These are phyloP conservation scores for Alternaria burnsii DNA, from an alignment of 2,329 filamentous ascomycete species.

Conservation along the genomic window DNA sequence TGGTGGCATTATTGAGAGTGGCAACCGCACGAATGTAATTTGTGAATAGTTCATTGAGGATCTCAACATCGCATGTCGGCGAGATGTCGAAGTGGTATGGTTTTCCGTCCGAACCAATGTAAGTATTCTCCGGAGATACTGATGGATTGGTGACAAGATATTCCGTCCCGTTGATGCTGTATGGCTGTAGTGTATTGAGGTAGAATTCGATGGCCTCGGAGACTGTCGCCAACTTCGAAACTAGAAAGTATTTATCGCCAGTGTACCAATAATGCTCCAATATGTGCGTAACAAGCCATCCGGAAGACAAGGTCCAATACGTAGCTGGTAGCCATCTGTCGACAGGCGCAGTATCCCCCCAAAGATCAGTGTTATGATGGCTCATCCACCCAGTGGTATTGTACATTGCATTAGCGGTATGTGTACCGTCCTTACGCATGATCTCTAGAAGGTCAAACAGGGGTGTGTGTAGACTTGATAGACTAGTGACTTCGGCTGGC, in stretches of 20 bases:
- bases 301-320: slow-evolving; percentile 39
- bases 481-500: slow-evolving; percentile 39
- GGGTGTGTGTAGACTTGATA: slow-evolving; percentile 52
- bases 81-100: background rate
- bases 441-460: slow-evolving; percentile 55
- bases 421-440: slow-evolving; percentile 44
- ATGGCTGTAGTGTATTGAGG: slow-evolving; percentile 7
- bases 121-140: slow-evolving; percentile 53
- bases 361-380: slow-evolving; percentile 42
- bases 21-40: slow-evolving; percentile 32
- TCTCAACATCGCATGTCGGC: slow-evolving; percentile 57
- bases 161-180: slow-evolving; percentile 6
- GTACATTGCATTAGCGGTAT: slow-evolving; percentile 27
- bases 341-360: slow-evolving; percentile 33
- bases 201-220: slow-evolving; percentile 10
- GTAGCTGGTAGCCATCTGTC: slow-evolving; percentile 36
- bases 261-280: slow-evolving; percentile 36
- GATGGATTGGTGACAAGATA: slow-evolving; percentile 49
- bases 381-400: slow-evolving; percentile 34
- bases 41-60: slow-evolving; percentile 53
- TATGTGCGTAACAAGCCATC: slow-evolving; percentile 38
- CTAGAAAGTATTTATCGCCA: slow-evolving; percentile 26
- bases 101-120: slow-evolving; percentile 37
- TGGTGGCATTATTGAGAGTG: background rate
- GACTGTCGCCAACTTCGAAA: slow-evolving; percentile 9